Base-by-base conservation (phyloP, 495 filamentous ascomycete genomes). In the Penicillium canescens region DNA sequence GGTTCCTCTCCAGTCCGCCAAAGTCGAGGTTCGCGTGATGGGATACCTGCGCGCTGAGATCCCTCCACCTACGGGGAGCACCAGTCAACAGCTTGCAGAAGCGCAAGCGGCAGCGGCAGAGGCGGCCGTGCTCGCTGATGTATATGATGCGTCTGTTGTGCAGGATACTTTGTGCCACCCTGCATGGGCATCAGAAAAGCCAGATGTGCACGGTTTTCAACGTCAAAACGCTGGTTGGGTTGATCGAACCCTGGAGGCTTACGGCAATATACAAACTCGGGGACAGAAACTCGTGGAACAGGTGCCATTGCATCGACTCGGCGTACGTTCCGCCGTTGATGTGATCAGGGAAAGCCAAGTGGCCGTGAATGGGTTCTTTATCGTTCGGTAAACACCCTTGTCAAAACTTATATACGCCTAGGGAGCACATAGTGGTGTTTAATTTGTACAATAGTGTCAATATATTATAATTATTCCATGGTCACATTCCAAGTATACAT, bases 21-120 rank as follows among this genome's bases (percentile, higher is more conserved):
- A 73, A 38, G 21, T 86, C 1, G 65, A 79, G 18, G 57, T 85
- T 37, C 59, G 80, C n/a, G 37, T 84, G 6, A 78, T 88, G 77
- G 83, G 83, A 26, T 61, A 67, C 16, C 71, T 74, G 16, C 63
- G 63, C 9, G 56, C 62, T 0, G 69, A 68, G 2, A 54, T 70
- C 5, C 61, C 66, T 10, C 64, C 60, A 12, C 65, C 68, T 0
- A 49, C 57, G 6, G 60, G 63, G 0, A 56, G 42, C 4, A 66
- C 61, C 0, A 60, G 55, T 16, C 63, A 68, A 13, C 51, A 66
- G 11, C 68, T 73, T 2, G 68, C 58, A 4, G 55, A 48, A 2
- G 66, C 65, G 11, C 67, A 61, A 36, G 71, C 59, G 4, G 66
- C 64, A 18, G 64, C 69, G 1, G 62, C 54, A 6, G 71, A 81